Evolutionary conservation across 2,329 filamentous ascomycete genomes (phyloP).

Genomic region (Tolypocladium guangdongense): DNA sequence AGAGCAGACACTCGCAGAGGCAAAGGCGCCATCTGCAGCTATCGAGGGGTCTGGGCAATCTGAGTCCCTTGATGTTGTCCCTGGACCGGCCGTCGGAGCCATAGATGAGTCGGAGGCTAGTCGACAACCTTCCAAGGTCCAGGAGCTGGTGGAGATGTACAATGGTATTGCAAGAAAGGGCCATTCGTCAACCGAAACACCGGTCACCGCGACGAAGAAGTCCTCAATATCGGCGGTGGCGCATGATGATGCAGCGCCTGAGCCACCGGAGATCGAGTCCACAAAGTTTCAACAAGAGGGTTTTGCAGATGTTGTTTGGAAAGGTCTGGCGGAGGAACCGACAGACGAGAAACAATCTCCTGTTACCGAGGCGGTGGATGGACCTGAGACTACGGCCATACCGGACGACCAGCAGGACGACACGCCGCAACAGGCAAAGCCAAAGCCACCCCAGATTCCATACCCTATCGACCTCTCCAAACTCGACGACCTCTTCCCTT

Average conservation of each 20-base stretch:
- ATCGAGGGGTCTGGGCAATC: conserved; percentile 1
- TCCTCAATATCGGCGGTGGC: background rate
- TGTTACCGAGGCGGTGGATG: background rate
- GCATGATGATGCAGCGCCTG: background rate
- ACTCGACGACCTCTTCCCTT: conserved; percentile 22
- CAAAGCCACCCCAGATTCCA: conserved; percentile 6
- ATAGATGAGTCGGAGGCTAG: conserved; percentile 4
- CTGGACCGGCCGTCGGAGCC: conserved; percentile 8
- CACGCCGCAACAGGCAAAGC: background rate
- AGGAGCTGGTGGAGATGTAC: conserved; percentile 38
- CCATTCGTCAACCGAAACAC: background rate
- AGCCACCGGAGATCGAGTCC: background rate
- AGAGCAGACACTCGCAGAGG: background rate
- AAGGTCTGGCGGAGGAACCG: background rate
- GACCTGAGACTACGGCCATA: background rate
- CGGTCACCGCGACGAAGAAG: background rate
- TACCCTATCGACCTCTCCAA: conserved; percentile 22
- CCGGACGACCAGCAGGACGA: background rate
- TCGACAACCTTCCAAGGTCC: conserved; percentile 32
- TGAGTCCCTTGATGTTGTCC: conserved; percentile 9
- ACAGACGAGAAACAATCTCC: background rate
- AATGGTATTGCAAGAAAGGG: conserved; percentile 30
- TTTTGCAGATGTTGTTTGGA: background rate
- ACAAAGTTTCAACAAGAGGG: background rate
- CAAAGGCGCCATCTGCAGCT: background rate